These are phyloP conservation scores for Saccharomycopsis sp. DNA, from an alignment of 805 yeast species.

Conservation along the genomic window DNA sequence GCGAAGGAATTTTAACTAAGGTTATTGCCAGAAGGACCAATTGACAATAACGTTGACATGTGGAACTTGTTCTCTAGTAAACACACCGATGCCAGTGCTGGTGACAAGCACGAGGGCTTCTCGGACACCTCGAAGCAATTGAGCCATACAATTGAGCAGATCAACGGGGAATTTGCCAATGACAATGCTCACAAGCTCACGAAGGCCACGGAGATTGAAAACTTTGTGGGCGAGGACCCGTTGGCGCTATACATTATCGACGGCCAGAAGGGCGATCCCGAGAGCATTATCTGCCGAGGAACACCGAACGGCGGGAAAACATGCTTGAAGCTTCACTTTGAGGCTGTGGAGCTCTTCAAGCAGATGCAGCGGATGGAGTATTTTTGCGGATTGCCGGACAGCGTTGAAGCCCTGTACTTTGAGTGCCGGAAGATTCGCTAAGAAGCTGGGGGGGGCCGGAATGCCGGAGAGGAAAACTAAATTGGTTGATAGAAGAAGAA, in stretches of 20 bases:
- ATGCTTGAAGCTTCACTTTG: conserved; percentile 19
- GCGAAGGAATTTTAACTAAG: too few species aligned
- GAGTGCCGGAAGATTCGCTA: conserved; percentile 20
- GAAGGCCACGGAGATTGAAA: conserved; percentile 8
- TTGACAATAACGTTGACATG: too few species aligned
- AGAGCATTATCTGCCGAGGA: conserved; percentile 18
- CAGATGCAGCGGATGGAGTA: conserved; percentile 20
- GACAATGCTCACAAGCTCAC: too few species aligned
- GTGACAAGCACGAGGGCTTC: not conserved
- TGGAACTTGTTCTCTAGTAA: too few species aligned
- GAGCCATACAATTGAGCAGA: conserved; percentile 12
- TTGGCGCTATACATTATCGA: conserved; percentile 18
- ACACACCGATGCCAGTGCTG: not conserved
- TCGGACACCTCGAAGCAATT: not conserved
- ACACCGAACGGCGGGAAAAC: conserved; percentile 13
- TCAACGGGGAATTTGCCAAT: conserved; percentile 13
- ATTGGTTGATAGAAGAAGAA: not conserved
- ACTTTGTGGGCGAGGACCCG: conserved; percentile 17
- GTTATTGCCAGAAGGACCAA: too few species aligned
- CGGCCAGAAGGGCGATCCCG: conserved; percentile 16
- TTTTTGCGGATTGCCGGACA: conserved; percentile 18
- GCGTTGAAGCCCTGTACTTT: conserved; percentile 16
- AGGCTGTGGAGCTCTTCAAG: conserved; percentile 18
- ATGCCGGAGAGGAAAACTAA: not conserved
- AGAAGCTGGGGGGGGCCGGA: too few species aligned